phyloP scores from a whole-genome alignment of 352 stramenopile species.

The Phytophthora multivora region DNA sequence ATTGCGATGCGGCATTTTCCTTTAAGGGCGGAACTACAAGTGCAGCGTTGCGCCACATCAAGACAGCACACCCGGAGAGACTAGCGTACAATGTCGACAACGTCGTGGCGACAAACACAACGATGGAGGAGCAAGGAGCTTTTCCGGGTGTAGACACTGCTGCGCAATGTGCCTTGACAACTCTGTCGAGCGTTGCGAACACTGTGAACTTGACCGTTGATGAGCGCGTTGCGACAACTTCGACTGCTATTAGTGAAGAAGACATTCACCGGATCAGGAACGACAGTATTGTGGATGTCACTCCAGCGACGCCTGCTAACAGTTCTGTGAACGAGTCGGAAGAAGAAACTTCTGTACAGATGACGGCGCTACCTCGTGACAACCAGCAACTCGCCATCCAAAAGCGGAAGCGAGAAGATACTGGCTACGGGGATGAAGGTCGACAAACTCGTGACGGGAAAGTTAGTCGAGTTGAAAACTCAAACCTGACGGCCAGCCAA shows the following conservation, averaged over 20 bases:
- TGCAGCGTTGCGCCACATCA: constrained; percentile 55
- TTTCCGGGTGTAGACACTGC: not conserved
- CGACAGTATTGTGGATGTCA: not conserved
- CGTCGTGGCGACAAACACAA: not conserved
- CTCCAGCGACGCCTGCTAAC: not conserved
- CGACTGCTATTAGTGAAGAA: not conserved
- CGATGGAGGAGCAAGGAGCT: not conserved
- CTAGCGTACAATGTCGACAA: not conserved
- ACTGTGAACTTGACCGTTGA: not conserved
- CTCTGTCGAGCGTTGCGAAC: not conserved
- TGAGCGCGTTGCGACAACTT: not conserved
- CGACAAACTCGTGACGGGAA: no score
- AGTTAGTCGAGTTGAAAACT: not conserved
- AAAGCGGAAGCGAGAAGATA: not conserved
- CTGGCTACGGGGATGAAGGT: not conserved
- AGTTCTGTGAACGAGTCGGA: not conserved
- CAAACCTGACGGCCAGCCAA: constrained; percentile 42
- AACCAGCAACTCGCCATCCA: no score
- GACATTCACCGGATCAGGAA: not conserved
- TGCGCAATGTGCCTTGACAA: not conserved
- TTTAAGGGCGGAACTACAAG: constrained; percentile 63
- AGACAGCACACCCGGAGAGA: constrained; percentile 37
- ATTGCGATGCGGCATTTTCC: constrained; percentile 54
- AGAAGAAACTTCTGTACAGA: constrained; percentile 17
- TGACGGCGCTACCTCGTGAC: constrained; percentile 12